phyloP scores from a whole-genome alignment of 345 rosid genomes.

The Aurinia saxatilis region DNA sequence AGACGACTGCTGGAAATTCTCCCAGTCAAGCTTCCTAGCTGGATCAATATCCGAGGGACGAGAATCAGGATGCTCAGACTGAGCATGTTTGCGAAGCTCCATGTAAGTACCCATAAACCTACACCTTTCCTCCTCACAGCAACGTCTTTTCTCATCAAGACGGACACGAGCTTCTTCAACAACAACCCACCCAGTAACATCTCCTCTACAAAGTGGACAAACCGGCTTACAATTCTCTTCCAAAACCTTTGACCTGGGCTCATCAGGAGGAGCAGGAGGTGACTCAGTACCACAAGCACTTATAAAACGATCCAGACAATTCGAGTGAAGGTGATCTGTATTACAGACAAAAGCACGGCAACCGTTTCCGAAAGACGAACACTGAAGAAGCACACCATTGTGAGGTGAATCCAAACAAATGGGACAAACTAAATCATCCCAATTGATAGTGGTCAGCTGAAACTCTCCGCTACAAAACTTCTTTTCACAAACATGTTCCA shows the following conservation, averaged over 20 bases:
- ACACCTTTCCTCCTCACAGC: conserved; percentile 72
- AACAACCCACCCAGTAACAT: conserved; percentile 79
- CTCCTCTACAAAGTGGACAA: conserved; percentile 95
- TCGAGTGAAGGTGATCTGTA: conserved; percentile 83
- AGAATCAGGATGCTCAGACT: conserved; percentile 75
- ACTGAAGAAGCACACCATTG: conserved; percentile 77
- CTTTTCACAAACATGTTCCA: conserved; percentile 31
- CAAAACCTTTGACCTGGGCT: conserved; percentile 23
- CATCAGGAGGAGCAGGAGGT: conserved; percentile 41
- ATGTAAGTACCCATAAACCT: conserved; percentile 52
- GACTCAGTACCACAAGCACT: conserved; percentile 59
- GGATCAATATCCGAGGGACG: conserved; percentile 88
- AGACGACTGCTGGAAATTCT: conserved; percentile 93
- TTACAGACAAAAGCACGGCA: conserved; percentile 85
- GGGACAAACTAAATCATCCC: conserved; percentile 82
- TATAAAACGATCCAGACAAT: conserved; percentile 83
- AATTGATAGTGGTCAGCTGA: conserved; percentile 41
- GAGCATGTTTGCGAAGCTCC: conserved; percentile 70
- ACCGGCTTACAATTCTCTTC: conserved; percentile 50
- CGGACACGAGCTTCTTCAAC: conserved; percentile 63
- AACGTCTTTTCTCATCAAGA: conserved; percentile 69
- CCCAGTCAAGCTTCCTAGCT: conserved; percentile 90
- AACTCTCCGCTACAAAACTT: conserved; percentile 34
- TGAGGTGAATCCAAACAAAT: conserved; percentile 94
- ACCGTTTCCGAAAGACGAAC: conserved; percentile 74